Evolutionary conservation across 495 filamentous ascomycete genomes (phyloP), one percentile per base, ranked within the genome.

Genomic region (Penicillium alfredii): DNA sequence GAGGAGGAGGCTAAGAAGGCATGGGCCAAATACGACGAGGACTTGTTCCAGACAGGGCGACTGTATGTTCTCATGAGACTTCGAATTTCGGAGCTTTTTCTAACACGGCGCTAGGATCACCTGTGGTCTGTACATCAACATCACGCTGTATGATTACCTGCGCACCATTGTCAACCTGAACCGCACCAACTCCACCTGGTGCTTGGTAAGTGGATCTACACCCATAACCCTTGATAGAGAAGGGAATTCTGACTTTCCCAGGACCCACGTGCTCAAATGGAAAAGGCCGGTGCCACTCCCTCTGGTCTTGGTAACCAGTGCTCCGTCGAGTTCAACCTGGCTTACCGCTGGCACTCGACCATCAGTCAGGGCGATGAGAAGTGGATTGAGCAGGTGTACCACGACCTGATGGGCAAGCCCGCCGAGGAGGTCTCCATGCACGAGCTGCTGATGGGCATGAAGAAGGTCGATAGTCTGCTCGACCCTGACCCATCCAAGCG

Each of bases 81-180:
- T 4, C 12, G 11, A 7, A n/a, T 33, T 4, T 24, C 30, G 11
- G 8, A 5, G 5, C 12, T 9, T 25, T 12, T 7, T 21, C 44
- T 57, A 42, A 57, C 36, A n/a, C 13, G 4, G 0, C 27, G 10
- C 7, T 17, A 66, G 63, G 21, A 71, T 89, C 42, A 88, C 82
- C 2, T 88, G 82, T 22, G 84, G 86, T 34, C 66, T 90, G 5
- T 92, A 88, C 56, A 84, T 88, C 53, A 89, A 92, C 66, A 84
- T 87, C 47, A 80, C 84, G 5, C 64, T 92, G 20, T 72, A 84
- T 39, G 86, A 93, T 50, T 93, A 93, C 53, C 73, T 93, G 23
- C 78, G 86, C 16, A 87, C 84, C 12, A 88, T 93, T 45, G 70
- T 92, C 58, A 89, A 88, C 54, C 57, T 88, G 38, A 90, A 90